These are phyloP conservation scores for Geotrichum citri-aurantii DNA, from an alignment of 1,139 yeast genomes.

Conservation along the genomic window DNA sequence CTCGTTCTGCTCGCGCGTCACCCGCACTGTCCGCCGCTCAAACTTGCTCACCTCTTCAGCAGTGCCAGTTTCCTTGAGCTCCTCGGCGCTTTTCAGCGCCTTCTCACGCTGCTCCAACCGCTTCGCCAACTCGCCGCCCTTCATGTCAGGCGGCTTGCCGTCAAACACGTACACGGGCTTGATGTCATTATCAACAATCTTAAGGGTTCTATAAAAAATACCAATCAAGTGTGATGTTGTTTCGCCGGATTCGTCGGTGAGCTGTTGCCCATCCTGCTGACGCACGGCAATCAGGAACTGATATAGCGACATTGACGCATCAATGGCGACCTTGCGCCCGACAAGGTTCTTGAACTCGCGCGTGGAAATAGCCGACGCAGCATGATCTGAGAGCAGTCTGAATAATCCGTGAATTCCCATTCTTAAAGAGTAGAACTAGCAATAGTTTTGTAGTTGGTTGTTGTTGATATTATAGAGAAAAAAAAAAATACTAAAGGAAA, in stretches of 20 bases:
- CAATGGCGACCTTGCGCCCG: conserved; percentile 94
- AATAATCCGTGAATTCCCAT: conserved; percentile 43
- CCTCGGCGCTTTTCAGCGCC: conserved; percentile 69
- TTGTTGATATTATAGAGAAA: background rate
- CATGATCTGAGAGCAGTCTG: conserved; percentile 79
- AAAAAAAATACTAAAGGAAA: background rate
- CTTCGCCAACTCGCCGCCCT: conserved; percentile 89
- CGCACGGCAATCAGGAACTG: conserved; percentile 94
- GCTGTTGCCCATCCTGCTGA: conserved; percentile 93
- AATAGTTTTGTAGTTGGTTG: too few relatives aligned
- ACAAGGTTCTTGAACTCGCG: conserved; percentile 79
- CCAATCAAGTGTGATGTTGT: conserved; percentile 94
- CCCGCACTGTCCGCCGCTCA: conserved; percentile 85
- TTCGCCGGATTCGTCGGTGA: conserved; percentile 83
- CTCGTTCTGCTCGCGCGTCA: conserved; percentile 82
- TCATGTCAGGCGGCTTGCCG: conserved; percentile 89
- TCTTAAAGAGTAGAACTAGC: too few relatives aligned
- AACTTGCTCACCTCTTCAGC: conserved; percentile 68
- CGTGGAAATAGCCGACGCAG: conserved; percentile 73
- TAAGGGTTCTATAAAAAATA: conserved; percentile 83
- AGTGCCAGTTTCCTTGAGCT: conserved; percentile 72
- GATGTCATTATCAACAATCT: conserved; percentile 84
- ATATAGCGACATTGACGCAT: conserved; percentile 84
- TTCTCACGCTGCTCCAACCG: conserved; percentile 76
- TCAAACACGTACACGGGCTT: conserved; percentile 96